Conservation (phyloP, 768 basidiomycete species). For the Podaxis sp. region DNA sequence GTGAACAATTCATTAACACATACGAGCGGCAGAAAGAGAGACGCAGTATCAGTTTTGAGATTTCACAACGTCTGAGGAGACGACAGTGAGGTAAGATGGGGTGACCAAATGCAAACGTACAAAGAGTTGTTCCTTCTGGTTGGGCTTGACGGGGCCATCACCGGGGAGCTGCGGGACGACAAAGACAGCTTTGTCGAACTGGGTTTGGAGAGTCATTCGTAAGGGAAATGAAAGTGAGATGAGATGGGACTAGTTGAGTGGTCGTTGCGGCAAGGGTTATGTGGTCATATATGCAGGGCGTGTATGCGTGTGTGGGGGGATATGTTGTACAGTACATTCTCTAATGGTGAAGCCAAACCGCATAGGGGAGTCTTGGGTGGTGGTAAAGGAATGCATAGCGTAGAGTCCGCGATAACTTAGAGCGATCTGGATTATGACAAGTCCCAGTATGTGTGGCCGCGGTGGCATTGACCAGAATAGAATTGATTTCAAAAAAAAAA, state of each 20-base stretch:
- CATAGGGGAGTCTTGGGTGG: too few relatives aligned
- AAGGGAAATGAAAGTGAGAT: neutral
- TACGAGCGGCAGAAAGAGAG: neutral
- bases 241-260: neutral
- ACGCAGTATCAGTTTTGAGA: neutral
- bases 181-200: conserved; percentile 75
- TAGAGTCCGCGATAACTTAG: too few relatives aligned
- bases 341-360: too few relatives aligned
- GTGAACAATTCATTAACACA: too few relatives aligned
- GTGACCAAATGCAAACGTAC: conserved; percentile 64
- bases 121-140: conserved; percentile 73
- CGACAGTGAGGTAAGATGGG: conserved; percentile 14
- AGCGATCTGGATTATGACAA: too few relatives aligned
- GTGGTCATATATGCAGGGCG: too few relatives aligned
- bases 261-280: neutral
- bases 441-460: too few relatives aligned
- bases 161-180: conserved; percentile 75
- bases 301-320: too few relatives aligned
- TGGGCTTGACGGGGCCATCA: conserved; percentile 80
- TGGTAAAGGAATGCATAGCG: too few relatives aligned
- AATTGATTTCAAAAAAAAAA: too few relatives aligned
- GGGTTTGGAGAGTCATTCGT: conserved; percentile 55
- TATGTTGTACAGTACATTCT: too few relatives aligned
- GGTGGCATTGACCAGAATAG: too few relatives aligned
- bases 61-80: conserved; percentile 15